These are phyloP conservation scores for Tetradesmus obliquus DNA, from an alignment of 139 green algal species.

Conservation along the genomic window DNA sequence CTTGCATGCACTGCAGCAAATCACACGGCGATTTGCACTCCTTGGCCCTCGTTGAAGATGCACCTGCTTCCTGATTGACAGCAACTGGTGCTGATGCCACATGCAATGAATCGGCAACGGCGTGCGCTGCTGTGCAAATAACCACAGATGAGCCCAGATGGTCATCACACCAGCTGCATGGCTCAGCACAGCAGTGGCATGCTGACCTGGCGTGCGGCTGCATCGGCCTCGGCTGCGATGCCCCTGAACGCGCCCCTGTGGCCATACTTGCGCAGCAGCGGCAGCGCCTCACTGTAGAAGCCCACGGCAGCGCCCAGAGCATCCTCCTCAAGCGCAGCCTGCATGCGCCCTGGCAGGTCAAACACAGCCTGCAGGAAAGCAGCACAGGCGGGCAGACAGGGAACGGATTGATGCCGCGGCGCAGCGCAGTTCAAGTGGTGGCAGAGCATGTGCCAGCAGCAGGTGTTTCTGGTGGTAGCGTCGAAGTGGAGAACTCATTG, in stretches of 20 bases:
- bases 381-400: background rate
- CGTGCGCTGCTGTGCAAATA: too few species aligned
- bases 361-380: conserved; percentile 69
- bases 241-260: conserved; percentile 74
- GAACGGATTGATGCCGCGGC: background rate
- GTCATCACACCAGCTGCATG: too few species aligned
- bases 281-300: conserved; percentile 79
- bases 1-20: too few species aligned
- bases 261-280: conserved; percentile 84
- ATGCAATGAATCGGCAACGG: too few species aligned
- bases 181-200: background rate
- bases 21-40: too few species aligned
- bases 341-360: conserved; percentile 80
- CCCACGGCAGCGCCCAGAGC: conserved; percentile 80
- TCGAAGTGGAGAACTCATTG: background rate
- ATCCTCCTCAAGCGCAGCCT: conserved; percentile 69
- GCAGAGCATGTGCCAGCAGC: background rate
- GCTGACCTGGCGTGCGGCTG: conserved; percentile 63
- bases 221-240: conserved; percentile 64
- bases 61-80: too few species aligned
- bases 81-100: too few species aligned
- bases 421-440: background rate
- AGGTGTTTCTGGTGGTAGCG: background rate
- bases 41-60: too few species aligned
- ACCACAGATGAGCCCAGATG: too few species aligned